Conservation (phyloP, 257 asterid species). For the Cruciata laevipes region DNA sequence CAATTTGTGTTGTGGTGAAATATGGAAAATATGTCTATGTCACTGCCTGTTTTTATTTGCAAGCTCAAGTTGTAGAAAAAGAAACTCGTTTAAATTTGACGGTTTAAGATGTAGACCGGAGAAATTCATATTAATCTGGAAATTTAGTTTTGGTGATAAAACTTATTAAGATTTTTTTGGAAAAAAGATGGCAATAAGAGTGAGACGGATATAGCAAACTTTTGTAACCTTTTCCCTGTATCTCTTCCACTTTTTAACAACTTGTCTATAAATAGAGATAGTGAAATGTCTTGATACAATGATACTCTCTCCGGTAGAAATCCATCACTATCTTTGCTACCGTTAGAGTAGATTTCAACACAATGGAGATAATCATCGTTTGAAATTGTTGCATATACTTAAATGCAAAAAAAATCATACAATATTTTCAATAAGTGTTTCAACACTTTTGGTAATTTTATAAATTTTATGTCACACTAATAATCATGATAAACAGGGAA, state of each 20-base stretch:
- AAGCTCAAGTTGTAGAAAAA: too few relatives aligned
- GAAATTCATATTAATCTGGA: too few relatives aligned
- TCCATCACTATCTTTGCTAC: not conserved
- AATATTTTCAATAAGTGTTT: too few relatives aligned
- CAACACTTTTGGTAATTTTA: too few relatives aligned
- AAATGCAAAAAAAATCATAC: not conserved
- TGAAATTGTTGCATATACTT: not conserved
- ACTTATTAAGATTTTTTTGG: not conserved
- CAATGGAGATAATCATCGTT: not conserved
- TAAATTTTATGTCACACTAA: too few relatives aligned
- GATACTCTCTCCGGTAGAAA: not conserved
- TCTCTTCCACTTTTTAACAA: not conserved
- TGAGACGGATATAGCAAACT: not conserved
- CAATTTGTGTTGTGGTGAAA: too few relatives aligned
- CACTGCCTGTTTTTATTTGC: too few relatives aligned
- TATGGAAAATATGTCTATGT: too few relatives aligned
- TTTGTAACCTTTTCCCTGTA: not conserved
- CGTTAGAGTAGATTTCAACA: too few relatives aligned
- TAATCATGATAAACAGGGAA: conserved; percentile 41
- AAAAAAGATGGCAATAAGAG: not conserved
- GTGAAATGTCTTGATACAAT: not conserved
- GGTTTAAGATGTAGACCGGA: too few relatives aligned
- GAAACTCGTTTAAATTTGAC: too few relatives aligned
- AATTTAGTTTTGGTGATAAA: too few relatives aligned
- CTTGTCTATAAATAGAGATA: not conserved